Conservation (phyloP, 2,329 filamentous ascomycete species). For the Septoria linicola region DNA sequence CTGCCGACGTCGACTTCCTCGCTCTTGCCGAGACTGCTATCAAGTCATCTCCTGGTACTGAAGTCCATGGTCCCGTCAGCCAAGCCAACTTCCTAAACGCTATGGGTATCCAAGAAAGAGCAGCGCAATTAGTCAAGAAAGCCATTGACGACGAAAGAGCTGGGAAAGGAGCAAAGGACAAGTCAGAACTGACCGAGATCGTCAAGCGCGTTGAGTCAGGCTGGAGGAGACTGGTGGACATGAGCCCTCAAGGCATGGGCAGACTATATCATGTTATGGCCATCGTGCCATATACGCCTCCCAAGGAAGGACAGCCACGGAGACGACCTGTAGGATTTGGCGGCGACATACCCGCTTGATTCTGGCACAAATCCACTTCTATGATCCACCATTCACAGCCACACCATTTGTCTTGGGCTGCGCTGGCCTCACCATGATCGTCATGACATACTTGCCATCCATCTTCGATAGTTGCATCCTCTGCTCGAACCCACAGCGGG, state of each 20-base stretch:
- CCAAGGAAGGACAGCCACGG: constrained; percentile 62
- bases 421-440: constrained; percentile 12
- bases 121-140: constrained; percentile 61
- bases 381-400: neutral
- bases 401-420: neutral
- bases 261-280: constrained; percentile 91
- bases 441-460: constrained; percentile 10
- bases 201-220: constrained; percentile 66
- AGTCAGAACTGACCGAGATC: constrained; percentile 47
- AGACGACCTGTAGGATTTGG: constrained; percentile 89
- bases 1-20: constrained; percentile 89
- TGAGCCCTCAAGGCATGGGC: constrained; percentile 82
- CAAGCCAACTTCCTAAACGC: constrained; percentile 75
- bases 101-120: constrained; percentile 82
- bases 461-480: constrained; percentile 5
- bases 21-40: constrained; percentile 81
- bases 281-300: constrained; percentile 64
- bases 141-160: constrained; percentile 36
- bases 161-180: constrained; percentile 40
- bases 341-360: constrained; percentile 53
- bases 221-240: constrained; percentile 81
- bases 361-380: neutral
- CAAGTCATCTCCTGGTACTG: constrained; percentile 71
- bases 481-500: constrained; percentile 10
- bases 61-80: constrained; percentile 88